Percentiles rank a stretch among this genome's conserved stretches.
These are phyloP conservation scores for Cordyceps militaris DNA, from an alignment of 2,329 filamentous ascomycete species.

Conservation along the genomic window DNA sequence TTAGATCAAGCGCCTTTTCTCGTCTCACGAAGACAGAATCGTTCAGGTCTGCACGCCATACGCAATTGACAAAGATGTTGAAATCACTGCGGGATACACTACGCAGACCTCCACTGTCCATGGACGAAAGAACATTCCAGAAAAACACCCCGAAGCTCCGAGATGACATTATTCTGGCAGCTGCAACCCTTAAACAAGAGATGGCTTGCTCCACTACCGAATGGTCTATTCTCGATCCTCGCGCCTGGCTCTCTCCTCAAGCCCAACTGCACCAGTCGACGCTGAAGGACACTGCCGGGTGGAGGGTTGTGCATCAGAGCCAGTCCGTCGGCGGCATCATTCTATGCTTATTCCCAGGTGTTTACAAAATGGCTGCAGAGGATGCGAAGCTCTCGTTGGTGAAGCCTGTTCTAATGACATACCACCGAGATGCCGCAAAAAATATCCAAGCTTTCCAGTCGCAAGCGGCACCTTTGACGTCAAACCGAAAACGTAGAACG, in stretches of 20 bases:
- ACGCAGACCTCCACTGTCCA: not conserved
- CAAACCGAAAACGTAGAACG: not conserved
- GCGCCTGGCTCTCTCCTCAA: not conserved
- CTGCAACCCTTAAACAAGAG: conserved; percentile 2
- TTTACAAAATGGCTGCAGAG: not conserved
- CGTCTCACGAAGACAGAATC: not conserved
- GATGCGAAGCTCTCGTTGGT: not conserved
- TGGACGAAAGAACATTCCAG: not conserved
- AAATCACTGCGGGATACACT: not conserved
- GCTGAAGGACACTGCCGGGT: not conserved
- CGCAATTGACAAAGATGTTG: not conserved
- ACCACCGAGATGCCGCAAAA: not conserved
- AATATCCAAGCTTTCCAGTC: not conserved
- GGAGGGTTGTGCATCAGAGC: not conserved
- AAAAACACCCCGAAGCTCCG: not conserved
- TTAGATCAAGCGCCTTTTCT: not conserved
- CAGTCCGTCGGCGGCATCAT: conserved; percentile 3
- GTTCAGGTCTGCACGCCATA: not conserved
- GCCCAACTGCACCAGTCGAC: not conserved
- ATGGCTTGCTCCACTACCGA: not conserved
- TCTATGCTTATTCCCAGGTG: not conserved
- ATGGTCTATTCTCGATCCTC: not conserved
- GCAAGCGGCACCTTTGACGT: not conserved
- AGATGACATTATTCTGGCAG: not conserved
- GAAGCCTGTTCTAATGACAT: not conserved